Evolutionary conservation across 2,329 filamentous ascomycete species (phyloP), one percentile per base, ranked within the genome.

Genomic region (Geoglossum cookeanum): DNA sequence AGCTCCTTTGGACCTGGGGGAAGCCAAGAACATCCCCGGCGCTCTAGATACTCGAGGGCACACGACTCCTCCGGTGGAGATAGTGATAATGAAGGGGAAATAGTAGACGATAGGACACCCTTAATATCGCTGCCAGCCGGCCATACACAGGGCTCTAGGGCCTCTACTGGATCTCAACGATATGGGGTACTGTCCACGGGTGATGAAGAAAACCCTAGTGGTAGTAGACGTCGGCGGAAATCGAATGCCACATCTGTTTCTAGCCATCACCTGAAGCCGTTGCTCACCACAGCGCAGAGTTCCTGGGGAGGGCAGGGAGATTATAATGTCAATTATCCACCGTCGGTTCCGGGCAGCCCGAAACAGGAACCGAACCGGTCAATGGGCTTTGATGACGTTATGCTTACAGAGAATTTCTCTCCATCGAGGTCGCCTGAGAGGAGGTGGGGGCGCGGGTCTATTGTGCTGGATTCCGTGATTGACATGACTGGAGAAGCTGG

Each of bases 281-380:
- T 9, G 27, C n/a, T 51, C 3, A 13, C 42, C n/a, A n/a, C n/a
- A 32, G 42, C n/a, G 13, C 57, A 45, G 56, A 51, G 42, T n/a
- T 48, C 56, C 8, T 35, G 48, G 22, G 32, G 27, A 35, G 22
- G n/a, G 7, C 39, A 35, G 9, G 57, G 39, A 9, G 58, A 59
- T 65, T 81, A 80, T 63, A 79, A 83, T 69, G 69, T 85, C 60
- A 85, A 85, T 63, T 81, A 84, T 60, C 82, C 82, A 3, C 83
- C 82, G 0, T 85, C 83, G 0, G 74, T 85, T 51, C 82, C 82
- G 1, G 78, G 77, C 0, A 80, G 79, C 6, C 82, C 82, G 1
- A 68, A 68, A 1, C 69, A 81, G 58, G 75, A 76, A 11, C 64
- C 69, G 1, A 0, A 62, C 67, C 0, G 73, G 77, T 58, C 72